Conservation (phyloP, 1,284 basidiomycete genomes). For the Leccinum subfulvum region DNA sequence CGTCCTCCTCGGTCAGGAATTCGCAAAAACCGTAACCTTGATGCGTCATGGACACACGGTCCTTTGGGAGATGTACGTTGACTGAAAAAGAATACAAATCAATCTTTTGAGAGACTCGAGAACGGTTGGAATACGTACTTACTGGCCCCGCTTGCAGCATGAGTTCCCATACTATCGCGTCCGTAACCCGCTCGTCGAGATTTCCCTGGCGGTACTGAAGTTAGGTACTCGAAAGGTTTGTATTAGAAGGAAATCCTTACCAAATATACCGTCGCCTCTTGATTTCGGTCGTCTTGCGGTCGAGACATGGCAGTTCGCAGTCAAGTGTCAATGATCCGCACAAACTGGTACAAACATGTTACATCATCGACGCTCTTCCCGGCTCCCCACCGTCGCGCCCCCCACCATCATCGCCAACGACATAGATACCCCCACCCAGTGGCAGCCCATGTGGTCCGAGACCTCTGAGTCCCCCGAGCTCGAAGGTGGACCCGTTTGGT, state of each 20-base stretch:
- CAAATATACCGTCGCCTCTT: conserved; percentile 93
- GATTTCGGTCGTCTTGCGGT: conserved; percentile 89
- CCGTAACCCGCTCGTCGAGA: conserved; percentile 91
- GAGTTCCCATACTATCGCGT: conserved; percentile 95
- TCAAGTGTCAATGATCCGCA: not conserved
- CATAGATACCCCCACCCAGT: no score
- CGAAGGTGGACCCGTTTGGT: no score
- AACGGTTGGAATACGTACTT: conserved; percentile 52
- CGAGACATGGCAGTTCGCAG: conserved; percentile 57
- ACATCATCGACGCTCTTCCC: no score
- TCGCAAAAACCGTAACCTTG: conserved; percentile 99
- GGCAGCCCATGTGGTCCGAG: no score
- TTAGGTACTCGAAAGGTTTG: not conserved
- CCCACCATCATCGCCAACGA: no score
- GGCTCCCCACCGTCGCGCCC: no score
- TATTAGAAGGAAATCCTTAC: conserved; percentile 44
- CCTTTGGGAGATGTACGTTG: conserved; percentile 98
- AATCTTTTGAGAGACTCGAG: not conserved
- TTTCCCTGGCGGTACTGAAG: conserved; percentile 67
- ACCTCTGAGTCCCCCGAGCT: no score
- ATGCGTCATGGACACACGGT: conserved; percentile 95
- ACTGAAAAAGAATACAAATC: conserved; percentile 48
- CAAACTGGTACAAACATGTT: no score
- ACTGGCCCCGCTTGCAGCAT: conserved; percentile 99
- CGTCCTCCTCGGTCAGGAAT: conserved; percentile 96